Evolutionary conservation across 176 grass and related monocot genomes (phyloP).

Genomic region (Eragrostis curvula): DNA sequence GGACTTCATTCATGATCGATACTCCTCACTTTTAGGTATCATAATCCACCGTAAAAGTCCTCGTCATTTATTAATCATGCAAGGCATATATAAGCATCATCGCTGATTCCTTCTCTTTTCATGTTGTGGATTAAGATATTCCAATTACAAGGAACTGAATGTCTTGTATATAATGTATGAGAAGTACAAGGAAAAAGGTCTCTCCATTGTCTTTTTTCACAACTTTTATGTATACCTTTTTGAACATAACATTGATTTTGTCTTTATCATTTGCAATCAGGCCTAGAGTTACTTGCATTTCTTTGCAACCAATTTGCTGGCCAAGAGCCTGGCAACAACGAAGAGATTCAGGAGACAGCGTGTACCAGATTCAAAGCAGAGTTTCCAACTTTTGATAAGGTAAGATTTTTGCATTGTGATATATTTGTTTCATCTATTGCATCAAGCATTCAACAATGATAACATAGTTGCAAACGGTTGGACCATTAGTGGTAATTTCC

Average conservation of each 20-base stretch:
- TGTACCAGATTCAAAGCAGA: conserved; percentile 75
- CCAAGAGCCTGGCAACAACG: conserved; percentile 76
- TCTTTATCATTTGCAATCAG: conserved; percentile 16
- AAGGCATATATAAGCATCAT: neutral
- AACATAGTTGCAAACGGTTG: neutral
- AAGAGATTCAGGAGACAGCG: conserved; percentile 69
- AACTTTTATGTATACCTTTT: neutral
- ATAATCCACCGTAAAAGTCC: no score
- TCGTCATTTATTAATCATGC: neutral
- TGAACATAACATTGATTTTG: neutral
- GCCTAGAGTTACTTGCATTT: conserved; percentile 80
- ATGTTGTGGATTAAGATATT: conserved; percentile 70
- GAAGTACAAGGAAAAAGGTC: conserved; percentile 68
- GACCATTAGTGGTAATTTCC: neutral
- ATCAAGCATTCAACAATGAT: neutral
- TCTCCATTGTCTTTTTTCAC: neutral
- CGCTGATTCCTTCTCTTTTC: conserved; percentile 14
- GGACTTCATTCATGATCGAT: no score
- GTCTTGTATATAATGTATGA: conserved; percentile 75
- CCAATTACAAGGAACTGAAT: conserved; percentile 77
- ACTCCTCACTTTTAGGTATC: no score
- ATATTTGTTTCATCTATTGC: neutral
- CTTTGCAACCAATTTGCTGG: conserved; percentile 79
- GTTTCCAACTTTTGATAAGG: conserved; percentile 81
- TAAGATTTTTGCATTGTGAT: neutral